Conservation (phyloP, 495 filamentous ascomycete genomes). For the Oidiodendron maius region DNA sequence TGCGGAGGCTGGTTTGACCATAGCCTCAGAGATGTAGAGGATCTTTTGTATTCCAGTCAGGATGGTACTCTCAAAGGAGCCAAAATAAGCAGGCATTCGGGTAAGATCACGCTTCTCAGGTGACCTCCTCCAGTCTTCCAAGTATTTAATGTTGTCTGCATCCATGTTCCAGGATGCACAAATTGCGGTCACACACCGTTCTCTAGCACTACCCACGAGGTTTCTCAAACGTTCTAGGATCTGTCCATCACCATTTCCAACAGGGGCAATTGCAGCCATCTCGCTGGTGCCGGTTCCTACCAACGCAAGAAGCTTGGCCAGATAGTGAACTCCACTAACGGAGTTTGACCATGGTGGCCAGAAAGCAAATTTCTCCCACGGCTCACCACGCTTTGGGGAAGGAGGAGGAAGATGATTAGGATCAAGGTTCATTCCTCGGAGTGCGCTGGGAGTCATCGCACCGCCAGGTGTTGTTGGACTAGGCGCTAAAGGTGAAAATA, state of each 20-base stretch:
- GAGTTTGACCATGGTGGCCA: constrained; percentile 93
- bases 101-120: constrained; percentile 76
- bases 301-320: constrained; percentile 70
- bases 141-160: constrained; percentile 76
- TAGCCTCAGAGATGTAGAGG: constrained; percentile 82
- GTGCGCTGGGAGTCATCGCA: constrained; percentile 36
- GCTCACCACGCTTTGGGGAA: constrained; percentile 66
- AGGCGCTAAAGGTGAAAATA: constrained; percentile 74
- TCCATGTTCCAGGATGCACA: constrained; percentile 85
- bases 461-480: constrained; percentile 49
- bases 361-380: constrained; percentile 94
- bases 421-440: constrained; percentile 70
- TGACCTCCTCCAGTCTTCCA: constrained; percentile 88
- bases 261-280: constrained; percentile 67
- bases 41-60: constrained; percentile 86
- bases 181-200: constrained; percentile 72
- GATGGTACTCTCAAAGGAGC: constrained; percentile 70
- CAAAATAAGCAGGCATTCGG: constrained; percentile 79
- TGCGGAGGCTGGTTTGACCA: constrained; percentile 55
- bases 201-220: constrained; percentile 72
- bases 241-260: constrained; percentile 48
- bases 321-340: constrained; percentile 78
- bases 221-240: constrained; percentile 60
- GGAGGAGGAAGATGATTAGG: constrained; percentile 70
- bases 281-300: constrained; percentile 82